Conservation (phyloP, 2,329 filamentous ascomycete genomes). For the Tolypocladium nubicola region DNA sequence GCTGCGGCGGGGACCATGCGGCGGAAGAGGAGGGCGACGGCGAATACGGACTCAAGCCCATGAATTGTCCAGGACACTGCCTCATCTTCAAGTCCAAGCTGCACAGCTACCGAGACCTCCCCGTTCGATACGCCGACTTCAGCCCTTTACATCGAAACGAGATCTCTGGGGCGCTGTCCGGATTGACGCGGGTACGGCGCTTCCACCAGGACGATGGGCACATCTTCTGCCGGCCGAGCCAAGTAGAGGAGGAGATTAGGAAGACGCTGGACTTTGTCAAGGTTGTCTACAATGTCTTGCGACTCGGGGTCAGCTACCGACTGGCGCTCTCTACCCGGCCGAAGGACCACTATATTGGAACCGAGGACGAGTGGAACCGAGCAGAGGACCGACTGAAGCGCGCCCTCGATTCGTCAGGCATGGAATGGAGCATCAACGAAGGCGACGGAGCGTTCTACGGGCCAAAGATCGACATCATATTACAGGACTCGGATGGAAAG, state of each 20-base stretch:
- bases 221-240: conserved; percentile 73
- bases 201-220: conserved; percentile 90
- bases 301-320: conserved; percentile 57
- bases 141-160: conserved; percentile 82
- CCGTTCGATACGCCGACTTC: conserved; percentile 79
- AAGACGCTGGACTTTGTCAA: conserved; percentile 65
- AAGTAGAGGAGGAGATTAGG: conserved; percentile 65
- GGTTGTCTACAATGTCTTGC: conserved; percentile 59
- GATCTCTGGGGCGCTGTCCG: conserved; percentile 68
- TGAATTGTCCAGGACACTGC: conserved; percentile 89
- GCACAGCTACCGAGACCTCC: conserved; percentile 70
- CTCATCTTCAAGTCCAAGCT: conserved; percentile 66
- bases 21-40: conserved; percentile 48
- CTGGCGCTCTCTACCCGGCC: conserved; percentile 72
- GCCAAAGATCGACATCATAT: conserved; percentile 80
- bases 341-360: conserved; percentile 66
- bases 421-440: conserved; percentile 63
- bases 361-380: conserved; percentile 49
- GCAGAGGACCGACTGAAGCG: conserved; percentile 28
- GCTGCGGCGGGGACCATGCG: conserved; percentile 19
- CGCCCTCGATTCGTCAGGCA: conserved; percentile 53
- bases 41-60: conserved; percentile 78
- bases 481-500: conserved; percentile 71
- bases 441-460: conserved; percentile 87
- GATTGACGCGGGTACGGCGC: conserved; percentile 71